Base-by-base conservation (phyloP, 2,329 filamentous ascomycete species). In the Pestalotiopsis sp. region DNA sequence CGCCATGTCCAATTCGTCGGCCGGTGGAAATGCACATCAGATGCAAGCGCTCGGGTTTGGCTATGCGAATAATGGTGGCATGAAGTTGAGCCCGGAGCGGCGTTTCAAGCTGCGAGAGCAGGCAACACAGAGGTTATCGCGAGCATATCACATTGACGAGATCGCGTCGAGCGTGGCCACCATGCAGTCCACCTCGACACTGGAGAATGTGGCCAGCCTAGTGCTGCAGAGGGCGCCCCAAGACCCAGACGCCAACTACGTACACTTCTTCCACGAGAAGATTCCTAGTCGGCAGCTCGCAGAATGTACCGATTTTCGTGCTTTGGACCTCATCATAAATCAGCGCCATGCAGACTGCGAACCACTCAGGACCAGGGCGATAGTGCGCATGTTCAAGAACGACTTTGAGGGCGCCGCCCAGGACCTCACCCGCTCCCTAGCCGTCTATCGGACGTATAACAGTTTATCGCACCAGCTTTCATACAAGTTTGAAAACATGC, bases 231-330 rank as follows among this genome's bases (percentile, higher is more conserved):
- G 92, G 70, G 90, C 88, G 70, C 84, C 89, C n/a, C 78, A 85
- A 65, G 90, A 94, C 75, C 80, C 85, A 58, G 92, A 96, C 75
- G 94, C 93, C 36, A 92, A 91, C 79, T 96, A 96, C 77, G 94
- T 96, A n/a, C 92, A 96, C 77, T 96, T 95, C 81, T 97, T 97
- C 79, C 93, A 95, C 80, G 93, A 97, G 81, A 96, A 95, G 86
- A 95, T 96, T 31, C 92, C 93, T 1, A 92, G 90, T 56, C 84
- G 91, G 57, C 90, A 92, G 77, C 83, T 96, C 77, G 91, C 90
- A 45, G 89, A 93, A 74, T 90, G 87, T 74, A 95, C 92, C 9
- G 91, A 88, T 71, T 80, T 95, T 68, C 82, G 87, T 66, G 85
- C 90, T 4, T 79, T 97, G 72, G 84, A 90, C 76, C 87, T 92